Evolutionary conservation across 352 stramenopile species (phyloP), one percentile per base, ranked within the genome.

Genomic region (Phytopythium mirpurense): DNA sequence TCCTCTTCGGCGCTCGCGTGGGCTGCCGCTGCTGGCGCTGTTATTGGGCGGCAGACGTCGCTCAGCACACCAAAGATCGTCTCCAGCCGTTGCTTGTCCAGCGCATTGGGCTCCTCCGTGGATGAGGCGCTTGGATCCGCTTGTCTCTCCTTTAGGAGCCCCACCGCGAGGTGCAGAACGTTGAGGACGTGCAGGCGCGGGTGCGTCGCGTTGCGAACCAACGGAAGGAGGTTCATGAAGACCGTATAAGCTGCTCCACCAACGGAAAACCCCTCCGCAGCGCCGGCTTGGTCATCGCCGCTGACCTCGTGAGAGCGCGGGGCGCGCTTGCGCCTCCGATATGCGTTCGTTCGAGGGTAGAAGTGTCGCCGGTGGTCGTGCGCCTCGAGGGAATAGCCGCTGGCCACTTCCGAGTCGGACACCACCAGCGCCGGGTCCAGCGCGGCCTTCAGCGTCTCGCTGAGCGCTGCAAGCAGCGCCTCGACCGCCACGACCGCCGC

Each of bases 401-500:
- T 72, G 55, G 46, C 50, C 0, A 65, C 36, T 23, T 35, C 56
- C 16, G 65, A 67, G 21, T 57, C 54, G 35, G 73, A 67, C 7
- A 76, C 65, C 23, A 79, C 43, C 11, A 71, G 73, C n/a, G 67
- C 63, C 2, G 79, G 79, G 18, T 86, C 71, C 29, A 86, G 42
- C 54, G 70, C 70, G 4, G 52, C 49, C 5, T 44, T 57, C 21
- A 52, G 51, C 3, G 70, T 57, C 14, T 70, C 60, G 18, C 62
- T 55, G 18, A 90, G 41, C 5, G 77, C 77, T 21, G 62, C 60
- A 34, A 90, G 21, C 23, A 87, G 70, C 11, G 76, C 68, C 46
- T 91, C 81, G 16, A 91, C 61, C 1, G 75, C 78, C 43, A 78
- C 78, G 29, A 89, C 47, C n/a, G 67, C 72, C 5, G 81, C 73